Evolutionary conservation across 106 monocot genomes (phyloP), one percentile per base, ranked within the genome.

Genomic region (Acorus calamus): DNA sequence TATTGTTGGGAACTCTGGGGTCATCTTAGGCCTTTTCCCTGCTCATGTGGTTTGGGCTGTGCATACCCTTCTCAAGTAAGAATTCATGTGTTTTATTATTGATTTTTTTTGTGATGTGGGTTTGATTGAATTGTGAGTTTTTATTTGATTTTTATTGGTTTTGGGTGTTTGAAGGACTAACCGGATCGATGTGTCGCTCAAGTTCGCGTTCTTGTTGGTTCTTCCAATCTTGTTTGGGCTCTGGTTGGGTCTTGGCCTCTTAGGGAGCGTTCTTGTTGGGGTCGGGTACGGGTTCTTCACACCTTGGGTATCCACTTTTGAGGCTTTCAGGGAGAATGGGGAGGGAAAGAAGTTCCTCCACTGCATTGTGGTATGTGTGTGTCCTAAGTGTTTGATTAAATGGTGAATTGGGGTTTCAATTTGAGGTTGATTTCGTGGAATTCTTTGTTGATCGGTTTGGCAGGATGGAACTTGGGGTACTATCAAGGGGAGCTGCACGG

Each of bases 401-500:
- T 28, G 28, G 28, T 28, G 28, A 49, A 12, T 42, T 52, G 3
- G 44, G n/a, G 56, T 58, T 45, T 73, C 6, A 42, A 3, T 46
- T 42, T 48, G 12, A 63, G 14, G 28, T 14, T 2, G 14, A 11
- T 64, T 6, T 13, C 5, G 7, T 12, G 50, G 7, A 11, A 7
- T 41, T 6, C 11, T 64, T 6, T 11, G 49, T 10, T 71, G 55
- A 28, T 47, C 3, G 5, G 5, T 4, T 4, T 11, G 7, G 3
- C 65, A 94, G 94, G 94, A 94, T 71, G 94, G 94, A 28, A 94
- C 94, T 69, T 89, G 84, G 86, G 83, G 85, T 42, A 94, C 94
- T 11, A 76, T 90, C 41, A 85, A 76, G 80, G 94, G 94, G 49
- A 89, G 94, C 71, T 94, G 89, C 68, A 94, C 86, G 0, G 89